Evolutionary conservation across 345 rosid species (phyloP).

Genomic region (Geranium brycei): DNA sequence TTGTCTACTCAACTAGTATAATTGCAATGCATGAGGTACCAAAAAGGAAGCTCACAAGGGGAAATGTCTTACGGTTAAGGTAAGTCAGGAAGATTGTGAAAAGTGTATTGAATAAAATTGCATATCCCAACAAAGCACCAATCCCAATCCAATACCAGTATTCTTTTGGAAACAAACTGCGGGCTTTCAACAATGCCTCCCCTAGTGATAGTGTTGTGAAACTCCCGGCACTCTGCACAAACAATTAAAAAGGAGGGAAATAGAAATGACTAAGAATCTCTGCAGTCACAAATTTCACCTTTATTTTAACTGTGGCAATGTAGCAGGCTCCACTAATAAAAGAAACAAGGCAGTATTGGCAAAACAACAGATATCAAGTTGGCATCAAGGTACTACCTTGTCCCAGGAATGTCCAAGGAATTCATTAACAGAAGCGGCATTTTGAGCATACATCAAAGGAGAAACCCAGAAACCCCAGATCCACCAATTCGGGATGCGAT

Average conservation of each 20-base stretch:
- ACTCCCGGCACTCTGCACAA: slow-evolving; percentile 42
- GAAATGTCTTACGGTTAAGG: slow-evolving; percentile 65
- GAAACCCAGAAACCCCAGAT: slow-evolving; percentile 98
- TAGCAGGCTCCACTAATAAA: not conserved
- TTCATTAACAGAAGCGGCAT: slow-evolving; percentile 93
- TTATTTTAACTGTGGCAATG: not conserved
- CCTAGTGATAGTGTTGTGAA: slow-evolving; percentile 40
- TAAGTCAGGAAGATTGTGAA: slow-evolving; percentile 63
- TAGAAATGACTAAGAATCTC: slow-evolving; percentile 6
- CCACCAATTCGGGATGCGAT: slow-evolving; percentile 89
- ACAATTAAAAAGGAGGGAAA: slow-evolving; percentile 10
- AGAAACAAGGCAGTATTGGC: not conserved
- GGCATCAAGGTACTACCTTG: slow-evolving; percentile 36
- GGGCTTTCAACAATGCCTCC: slow-evolving; percentile 47
- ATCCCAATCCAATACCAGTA: slow-evolving; percentile 99
- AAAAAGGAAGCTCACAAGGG: slow-evolving; percentile 7
- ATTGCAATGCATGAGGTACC: not conserved
- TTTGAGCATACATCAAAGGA: slow-evolving; percentile 91
- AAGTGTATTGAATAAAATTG: slow-evolving; percentile 55
- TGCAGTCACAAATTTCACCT: not conserved
- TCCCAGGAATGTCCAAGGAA: slow-evolving; percentile 85
- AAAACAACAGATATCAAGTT: not conserved
- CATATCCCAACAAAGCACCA: slow-evolving; percentile 84
- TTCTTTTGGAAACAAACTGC: slow-evolving; percentile 63
- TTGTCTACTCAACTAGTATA: not conserved